Evolutionary conservation across 768 basidiomycete species (phyloP), one percentile per base, ranked within the genome.

Genomic region (Mycena haematopus): DNA sequence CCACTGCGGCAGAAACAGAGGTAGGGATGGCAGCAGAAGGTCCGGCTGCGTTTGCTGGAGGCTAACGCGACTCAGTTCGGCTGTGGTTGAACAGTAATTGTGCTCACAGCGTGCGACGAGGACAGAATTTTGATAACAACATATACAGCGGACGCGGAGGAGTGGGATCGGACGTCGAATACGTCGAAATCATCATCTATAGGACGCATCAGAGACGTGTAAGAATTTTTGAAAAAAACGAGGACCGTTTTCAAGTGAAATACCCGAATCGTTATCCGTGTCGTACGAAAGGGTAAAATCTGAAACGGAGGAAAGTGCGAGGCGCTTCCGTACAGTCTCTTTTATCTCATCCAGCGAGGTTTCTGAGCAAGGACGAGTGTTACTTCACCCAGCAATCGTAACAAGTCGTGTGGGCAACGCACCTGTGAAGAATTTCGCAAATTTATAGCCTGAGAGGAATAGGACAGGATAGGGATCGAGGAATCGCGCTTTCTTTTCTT

Each of bases 101-200:
- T 17, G 45, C 63, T 58, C 53, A 67, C 65, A 53, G 10, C 25
- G 21, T 42, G 38, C 21, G 46, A 49, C 57, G n/a, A 56, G 27
- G 56, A 33, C 13, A 46, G 15, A 13, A 67, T 21, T 15, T 67
- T 72, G 3, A 86, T 77, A 58, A 79, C 72, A 27, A 83, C 77
- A 52, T 78, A 70, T 3, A 77, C 72, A 22, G 73, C 57, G 17
- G 71, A 71, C 4, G 70, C 67, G n/a, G 56, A 29, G 10, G 77
- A 69, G 54, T 74, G 75, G 22, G 85, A 78, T 38, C 83, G 73
- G 15, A 81, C 76, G 59, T 76, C 73, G 73, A 93, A 91, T 2
- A 90, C 91, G 56, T 88, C 87, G 64, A 92, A 93, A 72, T 93
- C 92, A 40, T 89, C 91, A 46, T 91, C 92, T 93, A 65, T 10